A percentile compares a stretch with the other conserved stretches of the same genome.
These are phyloP conservation scores for Zoysia pacifica DNA, from an alignment of 176 grass and related monocot species.

Conservation along the genomic window DNA sequence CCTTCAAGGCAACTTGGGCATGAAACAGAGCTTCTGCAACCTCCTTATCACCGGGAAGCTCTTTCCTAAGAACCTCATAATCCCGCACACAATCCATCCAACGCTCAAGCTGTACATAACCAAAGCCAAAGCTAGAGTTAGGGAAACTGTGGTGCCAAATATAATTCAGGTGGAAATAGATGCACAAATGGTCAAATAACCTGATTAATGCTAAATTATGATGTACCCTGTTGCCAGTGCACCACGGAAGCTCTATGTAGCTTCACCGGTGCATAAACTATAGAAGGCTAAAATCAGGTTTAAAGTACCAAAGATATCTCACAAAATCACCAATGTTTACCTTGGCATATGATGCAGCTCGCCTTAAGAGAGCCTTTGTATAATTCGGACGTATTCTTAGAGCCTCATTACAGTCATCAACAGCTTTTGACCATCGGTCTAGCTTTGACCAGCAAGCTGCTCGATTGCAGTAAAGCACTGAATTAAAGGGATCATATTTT, in stretches of 20 bases:
- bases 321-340: conserved; percentile 41
- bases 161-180: no score
- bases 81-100: conserved; percentile 82
- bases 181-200: no score
- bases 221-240: no score
- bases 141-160: no score
- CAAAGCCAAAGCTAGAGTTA: no score
- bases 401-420: conserved; percentile 90
- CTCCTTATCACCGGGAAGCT: conserved; percentile 72
- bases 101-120: conserved; percentile 63
- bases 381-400: conserved; percentile 86
- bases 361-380: conserved; percentile 93
- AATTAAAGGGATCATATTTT: conserved; percentile 76
- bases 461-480: conserved; percentile 90
- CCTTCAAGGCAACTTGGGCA: conserved; percentile 83
- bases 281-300: conserved; percentile 25
- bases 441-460: conserved; percentile 92
- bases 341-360: conserved; percentile 79
- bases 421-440: conserved; percentile 73
- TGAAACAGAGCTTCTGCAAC: conserved; percentile 76
- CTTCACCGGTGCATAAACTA: background rate
- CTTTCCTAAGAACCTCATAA: conserved; percentile 75
- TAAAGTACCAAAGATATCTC: background rate
- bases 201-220: no score
- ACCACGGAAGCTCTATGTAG: no score